These are phyloP conservation scores for Nymphaea colorata DNA, from an alignment of 164 flowering plant species.

Conservation along the genomic window DNA sequence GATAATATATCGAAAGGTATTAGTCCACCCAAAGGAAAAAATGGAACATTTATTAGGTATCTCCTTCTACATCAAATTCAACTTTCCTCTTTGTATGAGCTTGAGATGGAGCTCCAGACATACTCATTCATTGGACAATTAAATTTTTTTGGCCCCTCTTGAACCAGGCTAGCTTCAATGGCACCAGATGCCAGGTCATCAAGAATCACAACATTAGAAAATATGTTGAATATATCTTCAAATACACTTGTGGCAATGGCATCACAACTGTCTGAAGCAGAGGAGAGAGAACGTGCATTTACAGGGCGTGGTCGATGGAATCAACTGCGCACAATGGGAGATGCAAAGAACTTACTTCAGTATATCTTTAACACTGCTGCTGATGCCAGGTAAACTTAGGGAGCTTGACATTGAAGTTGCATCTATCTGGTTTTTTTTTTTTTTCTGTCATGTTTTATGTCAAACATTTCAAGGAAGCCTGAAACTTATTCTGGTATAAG, in stretches of 20 bases:
- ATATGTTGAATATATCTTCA: constrained; percentile 80
- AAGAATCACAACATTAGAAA: constrained; percentile 85
- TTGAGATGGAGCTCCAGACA: not conserved
- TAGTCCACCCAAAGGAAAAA: constrained; percentile 80
- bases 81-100: not conserved
- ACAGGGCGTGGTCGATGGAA: constrained; percentile 85
- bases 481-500: no score
- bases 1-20: constrained; percentile 74
- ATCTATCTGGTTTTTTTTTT: not conserved
- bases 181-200: constrained; percentile 88
- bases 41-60: constrained; percentile 37
- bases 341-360: constrained; percentile 88
- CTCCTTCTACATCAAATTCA: constrained; percentile 25
- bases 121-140: not conserved
- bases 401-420: not conserved
- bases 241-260: constrained; percentile 96
- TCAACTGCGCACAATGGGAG: constrained; percentile 91
- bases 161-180: constrained; percentile 62
- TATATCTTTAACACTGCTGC: constrained; percentile 83
- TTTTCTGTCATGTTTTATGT: not conserved
- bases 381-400: constrained; percentile 54
- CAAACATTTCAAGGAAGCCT: not conserved
- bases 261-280: constrained; percentile 97
- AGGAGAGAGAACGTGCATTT: constrained; percentile 88
- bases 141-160: constrained; percentile 2